Evolutionary conservation across 2,329 filamentous ascomycete genomes (phyloP), one percentile per base, ranked within the genome.

Genomic region (Ceratocystis harringtonii): DNA sequence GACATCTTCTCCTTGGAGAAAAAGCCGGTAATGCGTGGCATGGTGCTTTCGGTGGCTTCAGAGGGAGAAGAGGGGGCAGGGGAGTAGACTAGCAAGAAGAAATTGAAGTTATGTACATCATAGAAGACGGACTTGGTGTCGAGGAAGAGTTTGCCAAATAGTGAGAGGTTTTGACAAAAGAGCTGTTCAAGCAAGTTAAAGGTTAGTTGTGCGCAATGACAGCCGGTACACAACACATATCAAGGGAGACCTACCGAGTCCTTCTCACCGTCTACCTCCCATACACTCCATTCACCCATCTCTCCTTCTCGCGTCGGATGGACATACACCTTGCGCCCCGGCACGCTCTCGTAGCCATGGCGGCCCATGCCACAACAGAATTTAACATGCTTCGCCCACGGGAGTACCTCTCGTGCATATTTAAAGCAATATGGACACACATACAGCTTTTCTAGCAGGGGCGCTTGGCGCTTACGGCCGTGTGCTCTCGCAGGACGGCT

Each of bases 121-220:
- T 96, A 99, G 76, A 96, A 97, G 70, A 99, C 92, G 6, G 90
- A 96, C 73, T 99, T 99, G 73, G 95, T 96, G 75, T 97, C 92
- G 69, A 99, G 87, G 75, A 97, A 99, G 57, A 99, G 84, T 76
- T 97, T 99, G 32, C 91, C 92, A 74, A 97, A 96, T 58, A 99
- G 85, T 8, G 90, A 96, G 12, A 99, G 82, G 71, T 96, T 96
- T 76, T 97, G 94, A 70, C 90, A 92, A 74, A 95, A 97, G 36
- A 96, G 82, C 81, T 86, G 68, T 30, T 58, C 63, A 22, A 3
- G 36, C 36, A 41, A 41, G 36, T 41, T 41, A 15, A 41, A 41
- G 36, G 10, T 41, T 15, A 4, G 25, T 10, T n/a, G 65, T 73
- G 48, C 22, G 12, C 10, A 17, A 10, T 25, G 15, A 5, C 22